phyloP scores from a whole-genome alignment of 257 asterid species.

The Henckelia pumila region DNA sequence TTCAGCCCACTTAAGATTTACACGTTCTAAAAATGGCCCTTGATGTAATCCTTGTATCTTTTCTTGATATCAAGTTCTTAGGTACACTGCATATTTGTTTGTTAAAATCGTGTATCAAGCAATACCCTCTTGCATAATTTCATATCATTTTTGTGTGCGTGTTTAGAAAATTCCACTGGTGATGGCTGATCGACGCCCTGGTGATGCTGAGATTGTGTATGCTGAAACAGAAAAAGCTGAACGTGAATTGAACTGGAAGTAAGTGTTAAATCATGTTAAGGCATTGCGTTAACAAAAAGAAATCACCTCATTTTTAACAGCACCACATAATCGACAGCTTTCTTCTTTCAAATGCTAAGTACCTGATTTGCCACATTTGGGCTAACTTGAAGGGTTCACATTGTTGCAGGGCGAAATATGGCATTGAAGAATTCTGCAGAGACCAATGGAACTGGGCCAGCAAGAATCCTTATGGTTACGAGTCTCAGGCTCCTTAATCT shows the following conservation, averaged over 20 bases:
- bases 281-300: neutral
- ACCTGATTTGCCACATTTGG: neutral
- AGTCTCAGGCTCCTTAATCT: slow-evolving; percentile 31
- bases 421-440: slow-evolving; percentile 79
- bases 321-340: neutral
- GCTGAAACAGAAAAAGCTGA: slow-evolving; percentile 90
- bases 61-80: neutral
- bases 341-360: neutral
- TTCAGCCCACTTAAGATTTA: neutral
- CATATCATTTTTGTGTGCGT: neutral
- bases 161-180: slow-evolving; percentile 79
- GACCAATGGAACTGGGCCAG: slow-evolving; percentile 99
- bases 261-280: slow-evolving; percentile 29
- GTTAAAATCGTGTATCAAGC: neutral
- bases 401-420: slow-evolving; percentile 67
- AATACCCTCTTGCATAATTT: neutral
- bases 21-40: neutral
- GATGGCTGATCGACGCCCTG: slow-evolving; percentile 85
- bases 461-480: slow-evolving; percentile 91
- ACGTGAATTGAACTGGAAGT: slow-evolving; percentile 91
- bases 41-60: neutral
- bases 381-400: neutral
- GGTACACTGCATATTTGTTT: neutral
- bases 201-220: slow-evolving; percentile 91
- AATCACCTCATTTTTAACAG: neutral